Evolutionary conservation across 306 rosid species (phyloP).

Genomic region (Echinosophora koreensis): DNA sequence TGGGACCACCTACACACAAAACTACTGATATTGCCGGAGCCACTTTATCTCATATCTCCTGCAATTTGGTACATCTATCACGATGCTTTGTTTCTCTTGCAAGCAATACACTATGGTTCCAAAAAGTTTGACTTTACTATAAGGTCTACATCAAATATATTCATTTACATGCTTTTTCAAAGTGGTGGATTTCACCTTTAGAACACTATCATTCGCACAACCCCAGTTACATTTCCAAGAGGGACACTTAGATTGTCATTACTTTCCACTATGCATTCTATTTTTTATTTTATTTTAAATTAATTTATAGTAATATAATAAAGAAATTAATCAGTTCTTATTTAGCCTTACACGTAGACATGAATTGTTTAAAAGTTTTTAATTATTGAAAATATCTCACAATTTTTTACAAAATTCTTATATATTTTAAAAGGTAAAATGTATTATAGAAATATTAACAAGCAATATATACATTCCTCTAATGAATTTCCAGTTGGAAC

Average conservation of each 20-base stretch:
- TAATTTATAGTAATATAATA: no score
- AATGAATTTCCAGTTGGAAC: no score
- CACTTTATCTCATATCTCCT: constrained; percentile 36
- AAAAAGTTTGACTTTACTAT: constrained; percentile 56
- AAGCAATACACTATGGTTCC: constrained; percentile 52
- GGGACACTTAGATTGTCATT: constrained; percentile 40
- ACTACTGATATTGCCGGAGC: constrained; percentile 14
- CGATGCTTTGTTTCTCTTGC: constrained; percentile 59
- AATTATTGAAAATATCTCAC: no score
- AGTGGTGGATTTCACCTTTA: constrained; percentile 37
- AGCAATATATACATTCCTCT: no score
- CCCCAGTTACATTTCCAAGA: constrained; percentile 41
- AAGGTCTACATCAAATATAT: constrained; percentile 51
- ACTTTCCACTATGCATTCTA: background rate
- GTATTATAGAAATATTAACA: no score
- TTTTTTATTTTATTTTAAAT: background rate
- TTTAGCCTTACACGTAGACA: no score
- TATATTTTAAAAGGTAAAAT: no score
- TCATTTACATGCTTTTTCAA: constrained; percentile 35
- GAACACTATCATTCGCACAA: constrained; percentile 39
- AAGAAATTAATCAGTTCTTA: no score
- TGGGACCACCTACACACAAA: constrained; percentile 54
- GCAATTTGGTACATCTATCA: constrained; percentile 23
- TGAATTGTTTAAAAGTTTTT: no score
- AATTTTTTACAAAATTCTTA: no score